Evolutionary conservation across 2,329 filamentous ascomycete genomes (phyloP).

Genomic region (Blastomyces emzantsi): DNA sequence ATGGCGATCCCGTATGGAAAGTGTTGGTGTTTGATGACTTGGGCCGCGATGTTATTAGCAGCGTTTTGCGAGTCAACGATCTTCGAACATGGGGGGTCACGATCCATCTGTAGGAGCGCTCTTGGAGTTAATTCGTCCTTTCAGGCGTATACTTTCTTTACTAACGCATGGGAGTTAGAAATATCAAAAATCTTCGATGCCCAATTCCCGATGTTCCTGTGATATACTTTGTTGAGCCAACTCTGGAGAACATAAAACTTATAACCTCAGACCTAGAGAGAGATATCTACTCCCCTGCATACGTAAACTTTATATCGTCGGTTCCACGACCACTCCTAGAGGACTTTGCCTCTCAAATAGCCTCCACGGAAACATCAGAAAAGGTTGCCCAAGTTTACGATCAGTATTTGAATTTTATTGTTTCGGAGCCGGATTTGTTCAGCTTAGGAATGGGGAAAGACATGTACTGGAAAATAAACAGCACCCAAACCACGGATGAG

Average conservation of each 20-base stretch:
- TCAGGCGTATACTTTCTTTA: neutral
- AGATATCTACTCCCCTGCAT: constrained; percentile 83
- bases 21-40: constrained; percentile 89
- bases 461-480: constrained; percentile 95
- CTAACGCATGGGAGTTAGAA: constrained; percentile 42
- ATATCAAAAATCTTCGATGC: constrained; percentile 71
- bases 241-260: constrained; percentile 63
- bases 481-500: constrained; percentile 79
- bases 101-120: constrained; percentile 66
- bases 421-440: constrained; percentile 91
- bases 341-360: constrained; percentile 86
- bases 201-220: constrained; percentile 94
- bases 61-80: constrained; percentile 88
- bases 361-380: constrained; percentile 73
- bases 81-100: constrained; percentile 90
- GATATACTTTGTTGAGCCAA: constrained; percentile 93
- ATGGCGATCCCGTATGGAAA: constrained; percentile 95
- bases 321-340: constrained; percentile 84
- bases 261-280: constrained; percentile 81
- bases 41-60: constrained; percentile 93
- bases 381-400: constrained; percentile 89
- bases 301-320: constrained; percentile 94
- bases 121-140: constrained; percentile 16
- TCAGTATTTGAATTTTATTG: constrained; percentile 96
- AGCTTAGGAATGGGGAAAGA: constrained; percentile 88